A percentile compares a stretch with the other conserved stretches of the same genome.
These are phyloP conservation scores for Penicillium bovifimosum DNA, from an alignment of 495 filamentous ascomycete species.

Conservation along the genomic window DNA sequence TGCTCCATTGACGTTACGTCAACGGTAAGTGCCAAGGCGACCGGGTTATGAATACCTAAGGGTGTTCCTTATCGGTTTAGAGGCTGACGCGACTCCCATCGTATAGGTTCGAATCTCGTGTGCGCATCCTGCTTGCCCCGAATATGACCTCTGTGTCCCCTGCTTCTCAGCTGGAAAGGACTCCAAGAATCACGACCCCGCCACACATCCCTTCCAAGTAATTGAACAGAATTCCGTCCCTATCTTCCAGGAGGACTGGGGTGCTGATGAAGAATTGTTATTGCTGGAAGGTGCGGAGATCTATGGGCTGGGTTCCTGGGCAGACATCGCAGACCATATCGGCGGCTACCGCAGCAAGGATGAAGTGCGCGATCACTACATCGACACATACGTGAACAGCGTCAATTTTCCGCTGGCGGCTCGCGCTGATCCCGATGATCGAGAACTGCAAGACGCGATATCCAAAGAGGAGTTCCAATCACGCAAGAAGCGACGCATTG, in stretches of 20 bases:
- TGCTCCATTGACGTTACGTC: constrained; percentile 94
- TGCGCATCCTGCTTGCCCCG: constrained; percentile 72
- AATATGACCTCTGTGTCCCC: constrained; percentile 95
- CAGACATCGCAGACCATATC: constrained; percentile 96
- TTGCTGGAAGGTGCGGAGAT: constrained; percentile 95
- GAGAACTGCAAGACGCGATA: constrained; percentile 65
- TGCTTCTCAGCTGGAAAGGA: constrained; percentile 80
- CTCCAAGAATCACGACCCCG: constrained; percentile 76
- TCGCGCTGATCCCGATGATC: constrained; percentile 75
- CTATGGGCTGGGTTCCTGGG: constrained; percentile 95
- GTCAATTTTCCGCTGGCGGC: constrained; percentile 79
- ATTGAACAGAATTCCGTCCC: constrained; percentile 98
- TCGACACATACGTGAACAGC: constrained; percentile 79
- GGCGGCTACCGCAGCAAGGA: constrained; percentile 91
- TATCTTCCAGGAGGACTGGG: constrained; percentile 93
- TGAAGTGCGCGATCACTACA: constrained; percentile 90
- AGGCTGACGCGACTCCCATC: constrained; percentile 1
- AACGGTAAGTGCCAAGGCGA: constrained; percentile 55
- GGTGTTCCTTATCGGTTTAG: background rate
- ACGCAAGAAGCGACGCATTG: constrained; percentile 89
- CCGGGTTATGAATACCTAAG: background rate
- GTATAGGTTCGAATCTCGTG: constrained; percentile 88
- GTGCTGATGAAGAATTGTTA: constrained; percentile 90
- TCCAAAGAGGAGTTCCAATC: constrained; percentile 90
- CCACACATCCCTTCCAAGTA: constrained; percentile 80